Base-by-base conservation (phyloP, 768 basidiomycete species). In the Mycena crocata region DNA sequence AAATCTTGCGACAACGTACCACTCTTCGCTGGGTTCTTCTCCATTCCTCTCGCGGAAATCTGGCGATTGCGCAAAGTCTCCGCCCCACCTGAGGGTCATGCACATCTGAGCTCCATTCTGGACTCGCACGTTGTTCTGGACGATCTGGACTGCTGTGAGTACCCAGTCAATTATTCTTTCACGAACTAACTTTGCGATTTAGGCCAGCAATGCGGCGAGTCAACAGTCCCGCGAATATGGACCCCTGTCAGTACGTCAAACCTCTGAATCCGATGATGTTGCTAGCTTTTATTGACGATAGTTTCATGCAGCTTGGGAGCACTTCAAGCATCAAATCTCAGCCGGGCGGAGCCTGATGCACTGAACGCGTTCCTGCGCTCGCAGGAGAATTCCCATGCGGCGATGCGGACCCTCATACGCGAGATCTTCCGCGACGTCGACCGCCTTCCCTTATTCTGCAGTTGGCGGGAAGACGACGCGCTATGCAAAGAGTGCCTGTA, bases 1-100 rank as follows among this genome's bases (percentile, higher is more conserved):
- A 24, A 34, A 5, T 35, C 42, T 7, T 48, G 19, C 13, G 57
- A 10, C 1, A 26, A 49, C 23, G 37, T 39, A 1, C 57, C 46
- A 8, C 35, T 59, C 9, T 59, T 48, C 32, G 19, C 26, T 8
- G 57, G 50, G n/a, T 62, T 48, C 31, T 30, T 62, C 34, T 44
- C 37, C 28, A 13, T 17, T 2, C 60, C 51, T 13, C 42, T 51
- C 28, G 24, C 24, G 24, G 8, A 52, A 6, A 52, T 52, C 30
- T 62, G 49, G 60, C 10, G 2, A 21, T 15, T 39, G 1, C 48
- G 51, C 49, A 10, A 44, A 7, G 51, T 32, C 12, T 2, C 40
- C 9, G 26, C 51, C 40, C 42, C 60, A n/a, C 35, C 49, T 7
- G 45, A 62, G 7, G 50, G 23, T 23, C 12, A 23, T 2, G 8